Evolutionary conservation across 305 asterid genomes (phyloP), one percentile per base, ranked within the genome.

Genomic region (Fraxinus sp.): DNA sequence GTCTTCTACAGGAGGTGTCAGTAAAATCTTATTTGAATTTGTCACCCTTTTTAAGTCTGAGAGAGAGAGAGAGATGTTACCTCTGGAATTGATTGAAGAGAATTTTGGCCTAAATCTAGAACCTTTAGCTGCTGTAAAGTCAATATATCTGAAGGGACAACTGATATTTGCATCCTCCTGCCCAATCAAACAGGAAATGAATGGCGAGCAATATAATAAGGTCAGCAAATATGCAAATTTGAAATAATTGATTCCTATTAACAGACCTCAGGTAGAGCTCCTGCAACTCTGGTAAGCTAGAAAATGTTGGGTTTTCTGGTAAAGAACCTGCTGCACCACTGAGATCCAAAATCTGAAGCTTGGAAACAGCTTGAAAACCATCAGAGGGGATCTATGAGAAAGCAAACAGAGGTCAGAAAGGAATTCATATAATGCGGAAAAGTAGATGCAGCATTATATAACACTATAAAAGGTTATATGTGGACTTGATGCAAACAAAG

Each of bases 261-360:
- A 79, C 92, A 83, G 81, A 96, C 98, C 98, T 94, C 86, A 96
- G 84, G 86, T 94, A 94, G 83, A 96, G 98, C 88, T 96, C 98
- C 84, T 89, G 97, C 89, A 96, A 88, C 85, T 92, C 91, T 22
- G 91, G 85, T 78, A 96, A 83, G 89, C 90, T 80, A 32, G 96
- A 92, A 90, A 96, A 93, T 83, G 88, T 88, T n/a, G 95, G 98
- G 84, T 88, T 75, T 81, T 90, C 97, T 55, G 95, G 90, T 88
- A 96, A 89, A 83, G 88, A 89, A 84, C 92, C 91, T 26, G 84
- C 79, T 57, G 93, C 90, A 22, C 98, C 97, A 86, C 98, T 94
- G 80, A 96, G 91, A 90, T 96, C 98, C 87, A 96, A 89, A 89
- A 96, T 88, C 84, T 90, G 98, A 86, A 96, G 98, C 88, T 93